phyloP scores from a whole-genome alignment of 768 basidiomycete genomes.

The Pleurotus cornucopiae region DNA sequence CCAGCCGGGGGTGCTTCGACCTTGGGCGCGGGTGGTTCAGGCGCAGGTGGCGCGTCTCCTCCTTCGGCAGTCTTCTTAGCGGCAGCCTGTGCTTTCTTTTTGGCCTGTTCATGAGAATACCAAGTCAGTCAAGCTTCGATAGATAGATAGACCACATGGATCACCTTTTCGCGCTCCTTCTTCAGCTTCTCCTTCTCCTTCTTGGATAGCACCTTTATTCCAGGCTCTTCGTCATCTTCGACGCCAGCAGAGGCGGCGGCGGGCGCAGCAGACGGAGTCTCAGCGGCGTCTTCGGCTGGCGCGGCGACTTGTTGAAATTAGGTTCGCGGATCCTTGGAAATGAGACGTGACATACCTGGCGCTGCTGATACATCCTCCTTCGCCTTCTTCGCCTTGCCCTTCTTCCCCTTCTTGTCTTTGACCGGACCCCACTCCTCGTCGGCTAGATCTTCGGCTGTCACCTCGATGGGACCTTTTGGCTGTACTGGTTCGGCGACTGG shows the following conservation, averaged over 20 bases:
- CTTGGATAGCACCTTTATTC: conserved; percentile 74
- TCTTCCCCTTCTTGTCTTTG: conserved; percentile 60
- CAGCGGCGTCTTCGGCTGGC: conserved; percentile 14
- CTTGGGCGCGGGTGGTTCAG: conserved; percentile 15
- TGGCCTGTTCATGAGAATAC: conserved; percentile 50
- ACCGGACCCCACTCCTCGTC: conserved; percentile 70
- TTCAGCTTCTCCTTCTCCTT: conserved; percentile 97
- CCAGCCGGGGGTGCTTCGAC: conserved; percentile 25
- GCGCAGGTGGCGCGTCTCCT: conserved; percentile 20
- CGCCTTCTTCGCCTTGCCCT: conserved; percentile 49
- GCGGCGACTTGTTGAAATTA: neutral
- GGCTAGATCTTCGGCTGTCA: conserved; percentile 68
- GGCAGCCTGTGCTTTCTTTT: conserved; percentile 91
- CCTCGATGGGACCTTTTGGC: conserved; percentile 41
- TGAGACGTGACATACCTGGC: neutral
- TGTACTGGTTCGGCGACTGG: conserved; percentile 13
- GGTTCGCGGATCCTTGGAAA: neutral
- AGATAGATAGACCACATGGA: conserved; percentile 1
- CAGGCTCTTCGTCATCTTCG: conserved; percentile 40
- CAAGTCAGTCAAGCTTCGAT: conserved; percentile 5
- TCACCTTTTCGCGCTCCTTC: conserved; percentile 94
- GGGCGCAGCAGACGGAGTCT: conserved; percentile 15
- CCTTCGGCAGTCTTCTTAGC: conserved; percentile 62
- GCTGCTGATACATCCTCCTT: conserved; percentile 24
- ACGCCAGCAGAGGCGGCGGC: conserved; percentile 24